Evolutionary conservation across 768 basidiomycete genomes (phyloP).

Genomic region (Paxillus involutus): DNA sequence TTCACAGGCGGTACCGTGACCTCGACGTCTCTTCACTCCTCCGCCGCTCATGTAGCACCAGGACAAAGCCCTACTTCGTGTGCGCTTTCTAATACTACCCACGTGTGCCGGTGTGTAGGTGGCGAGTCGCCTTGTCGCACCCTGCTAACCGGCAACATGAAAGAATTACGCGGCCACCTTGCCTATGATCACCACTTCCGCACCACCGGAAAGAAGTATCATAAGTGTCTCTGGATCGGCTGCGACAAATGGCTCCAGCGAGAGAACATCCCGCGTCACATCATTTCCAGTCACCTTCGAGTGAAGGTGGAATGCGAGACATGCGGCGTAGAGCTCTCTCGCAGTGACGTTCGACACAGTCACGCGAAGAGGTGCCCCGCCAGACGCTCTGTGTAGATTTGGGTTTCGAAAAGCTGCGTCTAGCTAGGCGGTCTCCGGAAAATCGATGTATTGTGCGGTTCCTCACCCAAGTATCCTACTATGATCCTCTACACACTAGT

Average conservation of each 20-base stretch:
- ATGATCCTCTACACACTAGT: too few relatives aligned
- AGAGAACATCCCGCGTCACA: constrained; percentile 21
- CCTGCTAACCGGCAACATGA: neutral
- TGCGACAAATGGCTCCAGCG: constrained; percentile 8
- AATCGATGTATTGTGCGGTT: too few relatives aligned
- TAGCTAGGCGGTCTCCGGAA: too few relatives aligned
- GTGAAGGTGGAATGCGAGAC: constrained; percentile 6
- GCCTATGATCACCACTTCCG: constrained; percentile 6
- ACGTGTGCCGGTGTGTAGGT: constrained; percentile 5
- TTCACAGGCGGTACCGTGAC: too few relatives aligned
- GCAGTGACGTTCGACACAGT: constrained; percentile 15
- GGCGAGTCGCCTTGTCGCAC: constrained; percentile 3
- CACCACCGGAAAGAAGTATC: neutral
- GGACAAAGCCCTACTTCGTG: too few relatives aligned
- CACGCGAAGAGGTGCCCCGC: constrained; percentile 14
- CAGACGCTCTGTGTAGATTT: neutral
- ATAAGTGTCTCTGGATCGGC: constrained; percentile 9
- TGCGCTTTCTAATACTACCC: neutral
- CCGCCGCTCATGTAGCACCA: too few relatives aligned
- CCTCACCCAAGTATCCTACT: too few relatives aligned
- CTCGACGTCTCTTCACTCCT: too few relatives aligned
- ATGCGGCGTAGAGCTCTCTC: constrained; percentile 18
- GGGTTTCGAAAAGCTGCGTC: too few relatives aligned
- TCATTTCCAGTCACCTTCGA: constrained; percentile 13
- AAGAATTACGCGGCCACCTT: constrained; percentile 17